Percentiles rank a stretch among this genome's conserved stretches.
phyloP scores from a whole-genome alignment of 495 filamentous ascomycete species.

The Talaromyces borbonicus region DNA sequence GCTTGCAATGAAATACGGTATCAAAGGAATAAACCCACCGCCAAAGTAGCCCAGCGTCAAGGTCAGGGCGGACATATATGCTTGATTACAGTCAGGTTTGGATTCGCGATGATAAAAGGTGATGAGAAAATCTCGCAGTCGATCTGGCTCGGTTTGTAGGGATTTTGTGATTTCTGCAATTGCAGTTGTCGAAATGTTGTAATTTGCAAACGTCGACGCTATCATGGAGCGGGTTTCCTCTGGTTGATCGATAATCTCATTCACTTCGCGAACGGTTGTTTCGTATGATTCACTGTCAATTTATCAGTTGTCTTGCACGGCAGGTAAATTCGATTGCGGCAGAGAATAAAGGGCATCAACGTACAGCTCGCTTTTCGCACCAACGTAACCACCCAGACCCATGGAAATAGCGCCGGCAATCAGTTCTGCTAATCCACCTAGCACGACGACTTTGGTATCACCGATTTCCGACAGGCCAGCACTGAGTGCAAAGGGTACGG shows the following conservation, averaged over 20 bases:
- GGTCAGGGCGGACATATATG: slow-evolving; percentile 36
- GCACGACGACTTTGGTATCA: slow-evolving; percentile 52
- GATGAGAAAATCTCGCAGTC: slow-evolving; percentile 47
- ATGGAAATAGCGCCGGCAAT: slow-evolving; percentile 61
- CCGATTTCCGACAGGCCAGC: slow-evolving; percentile 49
- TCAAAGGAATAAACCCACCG: slow-evolving; percentile 46
- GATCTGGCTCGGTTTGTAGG: slow-evolving; percentile 34
- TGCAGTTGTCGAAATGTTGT: slow-evolving; percentile 33
- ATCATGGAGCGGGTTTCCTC: slow-evolving; percentile 33
- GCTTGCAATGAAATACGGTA: slow-evolving; percentile 41
- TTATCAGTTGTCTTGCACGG: not conserved
- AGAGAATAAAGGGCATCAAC: slow-evolving; percentile 10
- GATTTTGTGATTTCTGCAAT: slow-evolving; percentile 34
- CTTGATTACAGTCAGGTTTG: slow-evolving; percentile 39
- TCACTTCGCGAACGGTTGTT: slow-evolving; percentile 35
- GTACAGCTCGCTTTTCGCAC: slow-evolving; percentile 50
- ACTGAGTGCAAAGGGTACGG: slow-evolving; percentile 56
- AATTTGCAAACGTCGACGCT: slow-evolving; percentile 40
- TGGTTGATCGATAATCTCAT: slow-evolving; percentile 28
- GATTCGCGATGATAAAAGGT: slow-evolving; percentile 45
- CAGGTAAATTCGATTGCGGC: not conserved
- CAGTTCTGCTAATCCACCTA: slow-evolving; percentile 59
- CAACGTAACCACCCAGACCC: slow-evolving; percentile 56
- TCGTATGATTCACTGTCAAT: slow-evolving; percentile 36
- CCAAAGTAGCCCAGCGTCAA: slow-evolving; percentile 46